A percentile compares a stretch with the other conserved stretches of the same genome.
phyloP scores from a whole-genome alignment of 2,329 filamentous ascomycete genomes.

The Epichloe sp. region DNA sequence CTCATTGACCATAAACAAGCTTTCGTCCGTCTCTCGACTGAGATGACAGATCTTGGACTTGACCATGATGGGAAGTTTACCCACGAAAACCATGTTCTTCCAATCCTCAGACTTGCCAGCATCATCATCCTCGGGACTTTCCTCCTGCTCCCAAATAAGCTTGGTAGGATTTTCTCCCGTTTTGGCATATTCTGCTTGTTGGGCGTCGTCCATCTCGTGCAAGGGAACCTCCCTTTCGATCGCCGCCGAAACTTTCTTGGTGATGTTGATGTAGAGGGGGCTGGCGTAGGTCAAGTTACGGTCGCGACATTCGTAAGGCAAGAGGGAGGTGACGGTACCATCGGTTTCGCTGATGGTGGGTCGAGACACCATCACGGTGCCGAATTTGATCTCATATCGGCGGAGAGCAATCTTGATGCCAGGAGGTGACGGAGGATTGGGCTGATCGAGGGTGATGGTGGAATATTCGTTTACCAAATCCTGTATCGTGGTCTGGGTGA shows the following conservation, averaged over 20 bases:
- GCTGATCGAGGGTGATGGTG: constrained; percentile 84
- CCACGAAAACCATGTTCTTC: constrained; percentile 72
- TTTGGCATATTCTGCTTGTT: constrained; percentile 39
- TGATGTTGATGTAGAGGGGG: constrained; percentile 80
- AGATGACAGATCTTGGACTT: constrained; percentile 93
- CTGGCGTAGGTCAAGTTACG: constrained; percentile 93
- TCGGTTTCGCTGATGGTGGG: constrained; percentile 90
- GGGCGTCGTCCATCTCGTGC: constrained; percentile 55
- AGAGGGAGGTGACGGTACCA: constrained; percentile 70
- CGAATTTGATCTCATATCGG: constrained; percentile 91
- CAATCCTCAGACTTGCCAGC: constrained; percentile 40
- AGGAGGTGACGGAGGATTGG: constrained; percentile 61
- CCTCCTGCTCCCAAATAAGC: constrained; percentile 48
- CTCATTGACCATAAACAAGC: constrained; percentile 84
- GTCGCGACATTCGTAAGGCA: constrained; percentile 89
- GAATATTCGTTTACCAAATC: constrained; percentile 89
- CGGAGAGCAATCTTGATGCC: constrained; percentile 74
- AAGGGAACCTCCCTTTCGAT: constrained; percentile 58
- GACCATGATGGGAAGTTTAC: constrained; percentile 94
- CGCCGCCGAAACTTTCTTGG: constrained; percentile 71
- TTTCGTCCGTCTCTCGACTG: constrained; percentile 69
- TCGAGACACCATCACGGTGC: constrained; percentile 74
- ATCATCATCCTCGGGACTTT: constrained; percentile 36
- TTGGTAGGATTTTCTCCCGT: constrained; percentile 46
- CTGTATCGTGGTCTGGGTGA: constrained; percentile 86